These are phyloP conservation scores for Sugiyamaella sp. DNA, from an alignment of 1,139 yeast species.

Conservation along the genomic window DNA sequence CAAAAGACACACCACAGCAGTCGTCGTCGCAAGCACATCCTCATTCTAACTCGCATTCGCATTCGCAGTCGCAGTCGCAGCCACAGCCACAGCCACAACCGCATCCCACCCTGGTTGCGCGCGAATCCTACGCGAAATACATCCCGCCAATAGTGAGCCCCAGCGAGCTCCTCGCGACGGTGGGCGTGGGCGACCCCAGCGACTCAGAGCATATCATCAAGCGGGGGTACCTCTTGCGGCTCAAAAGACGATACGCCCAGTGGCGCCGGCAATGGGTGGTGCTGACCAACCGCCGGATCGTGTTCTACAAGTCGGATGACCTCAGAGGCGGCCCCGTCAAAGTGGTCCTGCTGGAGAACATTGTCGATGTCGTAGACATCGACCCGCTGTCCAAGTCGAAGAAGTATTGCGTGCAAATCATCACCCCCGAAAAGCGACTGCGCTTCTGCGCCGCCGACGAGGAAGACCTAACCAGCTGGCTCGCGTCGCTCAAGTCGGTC, in stretches of 20 bases:
- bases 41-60: conserved; percentile 1
- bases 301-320: conserved; percentile 47
- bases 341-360: conserved; percentile 43
- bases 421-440: conserved; percentile 52
- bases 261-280: conserved; percentile 53
- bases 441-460: conserved; percentile 52
- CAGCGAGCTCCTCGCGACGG: conserved; percentile 13
- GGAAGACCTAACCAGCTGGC: conserved; percentile 55
- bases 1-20: background rate
- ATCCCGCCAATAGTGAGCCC: conserved; percentile 10
- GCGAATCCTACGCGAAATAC: background rate
- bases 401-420: conserved; percentile 52
- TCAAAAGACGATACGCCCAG: conserved; percentile 51
- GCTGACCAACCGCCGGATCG: conserved; percentile 48
- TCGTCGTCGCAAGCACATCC: background rate
- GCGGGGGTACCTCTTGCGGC: conserved; percentile 48
- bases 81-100: background rate
- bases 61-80: background rate
- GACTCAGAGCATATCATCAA: conserved; percentile 47
- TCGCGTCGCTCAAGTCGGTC: conserved; percentile 48
- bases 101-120: background rate
- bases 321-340: conserved; percentile 38
- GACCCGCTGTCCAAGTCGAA: conserved; percentile 53
- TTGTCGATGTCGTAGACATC: conserved; percentile 58
- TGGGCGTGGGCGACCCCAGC: conserved; percentile 14